Base-by-base conservation (phyloP, 768 basidiomycete species). In the Lactifluus rugatus region DNA sequence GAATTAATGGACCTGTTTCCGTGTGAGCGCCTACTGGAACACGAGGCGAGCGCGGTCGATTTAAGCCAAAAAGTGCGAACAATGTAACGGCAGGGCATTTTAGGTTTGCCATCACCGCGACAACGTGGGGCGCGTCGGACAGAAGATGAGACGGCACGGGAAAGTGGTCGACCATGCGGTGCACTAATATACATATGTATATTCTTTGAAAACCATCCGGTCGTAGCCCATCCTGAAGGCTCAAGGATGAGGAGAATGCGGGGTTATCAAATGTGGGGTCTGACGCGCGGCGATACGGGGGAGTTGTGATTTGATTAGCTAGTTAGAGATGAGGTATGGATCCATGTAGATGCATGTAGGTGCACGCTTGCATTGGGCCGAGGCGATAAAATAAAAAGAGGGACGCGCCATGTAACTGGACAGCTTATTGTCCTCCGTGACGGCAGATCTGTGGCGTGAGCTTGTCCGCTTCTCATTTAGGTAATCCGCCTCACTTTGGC, bases 11-110 rank as follows among this genome's bases (percentile, higher is more conserved):
- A 37, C 10, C 34, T 10, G 21, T 36, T 7, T 21, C 19, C 34
- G 34, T 14, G 41, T 31, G 52, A 13, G 52, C 52, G 52, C 41
- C 50, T 41, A 48, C 26, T n/a, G 23, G 4, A 7, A 46, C 34
- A 53, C 51, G 51, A 52, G 49, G 52, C 28, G 25, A 11, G 34
- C 16, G 34, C 10, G 34, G 34, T 41, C 39, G 51, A 26, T 31
- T 58, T 53, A 48, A 52, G 46, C 57, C 57, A 53, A 58, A 58
- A 53, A 58, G 28, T n/a, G 52, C 57, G 52, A 52, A 58, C 57
- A 58, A 58, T 58, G 57, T 17, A 26, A 47, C 26, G 37, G 37
- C 46, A 45, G 41, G 16, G 39, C 28, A 41, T 48, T 48, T 48
- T 39, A 48, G 32, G 37, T 56, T 58, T 25, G 25, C 34, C 36